Percentiles rank a stretch among this genome's conserved stretches.
These are phyloP conservation scores for Hapsidospora chrysogenum DNA, from an alignment of 495 filamentous ascomycete genomes.

Conservation along the genomic window DNA sequence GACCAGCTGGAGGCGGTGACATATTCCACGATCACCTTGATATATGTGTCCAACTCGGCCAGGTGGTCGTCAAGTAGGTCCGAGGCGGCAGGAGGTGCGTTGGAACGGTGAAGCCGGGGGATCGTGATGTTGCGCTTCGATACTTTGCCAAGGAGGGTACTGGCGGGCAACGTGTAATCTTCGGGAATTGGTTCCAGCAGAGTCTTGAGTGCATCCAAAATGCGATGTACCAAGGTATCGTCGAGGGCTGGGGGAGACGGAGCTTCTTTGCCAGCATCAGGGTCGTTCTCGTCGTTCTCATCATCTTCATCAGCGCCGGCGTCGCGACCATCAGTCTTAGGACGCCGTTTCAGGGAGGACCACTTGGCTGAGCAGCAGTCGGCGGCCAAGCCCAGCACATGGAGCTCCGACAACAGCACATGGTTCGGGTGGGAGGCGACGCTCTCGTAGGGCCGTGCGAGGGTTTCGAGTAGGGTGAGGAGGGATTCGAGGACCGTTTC, in stretches of 20 bases:
- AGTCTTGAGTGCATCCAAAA: constrained; percentile 25
- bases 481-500: constrained; percentile 37
- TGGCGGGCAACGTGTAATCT: constrained; percentile 23
- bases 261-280: constrained; percentile 7
- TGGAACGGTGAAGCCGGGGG: constrained; percentile 9
- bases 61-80: constrained; percentile 12
- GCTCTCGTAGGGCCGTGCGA: constrained; percentile 27
- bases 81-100: constrained; percentile 22
- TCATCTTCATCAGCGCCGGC: background rate
- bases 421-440: constrained; percentile 30
- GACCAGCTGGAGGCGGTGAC: constrained; percentile 43
- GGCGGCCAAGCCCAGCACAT: constrained; percentile 40
- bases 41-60: constrained; percentile 26
- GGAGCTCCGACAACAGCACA: constrained; percentile 41
- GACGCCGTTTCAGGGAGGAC: constrained; percentile 9
- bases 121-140: constrained; percentile 17
- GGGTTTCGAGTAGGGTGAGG: constrained; percentile 30
- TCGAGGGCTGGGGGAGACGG: constrained; percentile 6
- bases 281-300: constrained; percentile 7
- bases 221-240: constrained; percentile 19
- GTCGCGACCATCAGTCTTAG: background rate
- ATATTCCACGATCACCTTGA: constrained; percentile 38
- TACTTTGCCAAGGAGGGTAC: constrained; percentile 13
- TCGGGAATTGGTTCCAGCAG: constrained; percentile 31
- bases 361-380: constrained; percentile 46